phyloP scores from a whole-genome alignment of 495 filamentous ascomycete genomes.

The Tricharina praecox region DNA sequence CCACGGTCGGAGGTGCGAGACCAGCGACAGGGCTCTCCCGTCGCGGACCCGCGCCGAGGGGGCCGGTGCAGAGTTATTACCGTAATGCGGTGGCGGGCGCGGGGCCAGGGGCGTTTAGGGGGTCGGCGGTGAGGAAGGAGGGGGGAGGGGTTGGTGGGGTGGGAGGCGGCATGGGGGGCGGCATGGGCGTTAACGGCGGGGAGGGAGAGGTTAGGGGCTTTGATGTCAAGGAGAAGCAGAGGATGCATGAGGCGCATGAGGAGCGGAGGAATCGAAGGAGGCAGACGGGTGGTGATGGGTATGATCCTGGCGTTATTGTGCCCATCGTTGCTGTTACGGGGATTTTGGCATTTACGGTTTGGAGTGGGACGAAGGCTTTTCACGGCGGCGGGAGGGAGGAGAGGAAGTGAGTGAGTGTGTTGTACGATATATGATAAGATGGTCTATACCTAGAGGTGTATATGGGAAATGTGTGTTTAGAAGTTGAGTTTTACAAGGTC shows the following conservation, averaged over 20 bases:
- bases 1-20: conserved; percentile 45
- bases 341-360: neutral
- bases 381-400: too few relatives aligned
- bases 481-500: too few relatives aligned
- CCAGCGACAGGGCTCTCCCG: conserved; percentile 65
- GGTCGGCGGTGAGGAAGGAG: too few relatives aligned
- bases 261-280: conserved; percentile 7
- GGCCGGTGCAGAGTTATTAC: conserved; percentile 82
- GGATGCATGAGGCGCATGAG: conserved; percentile 16
- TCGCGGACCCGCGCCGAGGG: conserved; percentile 54
- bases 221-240: conserved; percentile 18
- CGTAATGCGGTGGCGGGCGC: conserved; percentile 45
- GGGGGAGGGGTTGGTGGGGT: conserved; percentile 31
- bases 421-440: too few relatives aligned
- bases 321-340: neutral
- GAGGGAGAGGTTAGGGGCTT: conserved; percentile 12
- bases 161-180: conserved; percentile 4
- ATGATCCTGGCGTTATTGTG: neutral
- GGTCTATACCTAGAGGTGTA: too few relatives aligned
- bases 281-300: neutral
- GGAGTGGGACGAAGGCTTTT: too few relatives aligned
- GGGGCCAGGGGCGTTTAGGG: conserved; percentile 29
- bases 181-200: conserved; percentile 8
- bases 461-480: too few relatives aligned
- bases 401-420: too few relatives aligned